phyloP scores from a whole-genome alignment of 2,329 filamentous ascomycete species.

The Rhytidhysteron rufulum region DNA sequence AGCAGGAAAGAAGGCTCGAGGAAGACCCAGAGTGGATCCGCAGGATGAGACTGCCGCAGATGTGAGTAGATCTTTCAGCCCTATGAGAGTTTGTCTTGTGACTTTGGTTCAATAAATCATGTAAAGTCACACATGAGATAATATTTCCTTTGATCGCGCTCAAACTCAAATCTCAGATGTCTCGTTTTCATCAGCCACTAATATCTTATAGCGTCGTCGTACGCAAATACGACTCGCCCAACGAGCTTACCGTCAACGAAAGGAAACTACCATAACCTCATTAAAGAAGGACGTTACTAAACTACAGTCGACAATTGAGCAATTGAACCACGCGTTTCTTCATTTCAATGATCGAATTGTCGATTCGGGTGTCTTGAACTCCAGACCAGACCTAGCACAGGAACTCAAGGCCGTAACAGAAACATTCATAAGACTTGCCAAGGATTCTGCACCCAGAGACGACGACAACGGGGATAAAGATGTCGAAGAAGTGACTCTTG shows the following conservation, averaged over 20 bases:
- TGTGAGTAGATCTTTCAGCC: conserved; percentile 52
- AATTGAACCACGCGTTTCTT: conserved; percentile 70
- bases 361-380: conserved; percentile 54
- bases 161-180: neutral
- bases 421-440: conserved; percentile 55
- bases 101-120: too few relatives aligned
- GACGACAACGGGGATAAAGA: conserved; percentile 27
- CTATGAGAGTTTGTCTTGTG: too few relatives aligned
- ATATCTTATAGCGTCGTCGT: conserved; percentile 60
- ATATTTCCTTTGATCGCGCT: too few relatives aligned
- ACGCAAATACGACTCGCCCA: conserved; percentile 87
- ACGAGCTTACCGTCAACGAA: conserved; percentile 77
- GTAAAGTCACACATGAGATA: too few relatives aligned
- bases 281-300: conserved; percentile 67
- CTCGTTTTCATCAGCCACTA: neutral
- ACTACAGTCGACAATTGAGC: conserved; percentile 65
- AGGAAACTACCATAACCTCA: conserved; percentile 73
- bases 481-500: conserved; percentile 24
- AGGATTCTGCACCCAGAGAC: conserved; percentile 40
- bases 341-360: conserved; percentile 62
- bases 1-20: conserved; percentile 56
- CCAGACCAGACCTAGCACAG: conserved; percentile 54
- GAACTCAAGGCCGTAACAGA: conserved; percentile 57
- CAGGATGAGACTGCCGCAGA: conserved; percentile 74
- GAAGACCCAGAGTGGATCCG: conserved; percentile 71